Conservation (phyloP, 2,329 filamentous ascomycete species). For the Fusarium vanettenii region DNA sequence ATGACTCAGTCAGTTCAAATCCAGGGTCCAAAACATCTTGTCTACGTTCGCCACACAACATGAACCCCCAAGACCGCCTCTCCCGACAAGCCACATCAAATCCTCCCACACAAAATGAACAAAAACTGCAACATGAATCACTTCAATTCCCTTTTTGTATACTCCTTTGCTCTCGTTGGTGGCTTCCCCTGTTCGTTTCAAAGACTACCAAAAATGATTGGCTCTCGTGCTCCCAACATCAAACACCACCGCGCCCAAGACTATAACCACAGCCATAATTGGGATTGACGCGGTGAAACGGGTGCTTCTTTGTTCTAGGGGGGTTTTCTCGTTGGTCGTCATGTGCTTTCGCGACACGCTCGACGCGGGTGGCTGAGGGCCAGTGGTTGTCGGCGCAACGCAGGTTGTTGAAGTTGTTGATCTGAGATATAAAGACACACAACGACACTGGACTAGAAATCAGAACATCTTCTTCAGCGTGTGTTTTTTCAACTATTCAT, state of each 20-base stretch:
- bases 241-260: conserved; percentile 22
- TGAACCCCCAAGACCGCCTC: neutral
- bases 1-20: conserved; percentile 26
- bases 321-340: conserved; percentile 8
- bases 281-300: conserved; percentile 26
- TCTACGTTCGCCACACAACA: neutral
- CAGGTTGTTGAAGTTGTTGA: conserved; percentile 15
- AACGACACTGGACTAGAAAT: neutral
- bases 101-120: neutral
- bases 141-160: neutral
- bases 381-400: conserved; percentile 40
- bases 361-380: conserved; percentile 11
- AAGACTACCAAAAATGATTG: conserved; percentile 24
- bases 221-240: conserved; percentile 18
- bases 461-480: conserved; percentile 31
- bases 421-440: conserved; percentile 28
- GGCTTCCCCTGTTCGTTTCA: neutral
- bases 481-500: conserved; percentile 15
- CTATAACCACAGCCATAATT: neutral
- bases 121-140: neutral
- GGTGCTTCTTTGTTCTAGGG: conserved; percentile 11
- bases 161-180: neutral
- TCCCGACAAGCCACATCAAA: conserved; percentile 2
- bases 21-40: conserved; percentile 11
- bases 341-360: conserved; percentile 23